Percentiles rank a stretch among this genome's conserved stretches.
These are phyloP conservation scores for Neospermospora avenae DNA, from an alignment of 2,329 filamentous ascomycete genomes.

Conservation along the genomic window DNA sequence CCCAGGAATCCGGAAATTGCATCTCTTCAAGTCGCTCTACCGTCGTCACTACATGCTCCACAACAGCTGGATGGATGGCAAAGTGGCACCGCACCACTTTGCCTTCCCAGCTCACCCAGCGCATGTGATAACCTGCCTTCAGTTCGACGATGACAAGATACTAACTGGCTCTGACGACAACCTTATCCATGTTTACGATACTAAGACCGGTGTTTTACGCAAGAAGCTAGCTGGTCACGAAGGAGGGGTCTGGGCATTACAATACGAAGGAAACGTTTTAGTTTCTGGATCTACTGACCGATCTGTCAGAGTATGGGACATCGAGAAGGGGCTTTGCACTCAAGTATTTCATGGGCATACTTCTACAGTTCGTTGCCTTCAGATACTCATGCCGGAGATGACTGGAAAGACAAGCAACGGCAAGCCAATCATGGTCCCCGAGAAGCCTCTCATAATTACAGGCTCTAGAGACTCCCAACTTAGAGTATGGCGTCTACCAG, in stretches of 20 bases:
- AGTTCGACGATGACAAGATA: constrained; percentile 98
- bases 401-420: constrained; percentile 71
- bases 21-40: constrained; percentile 95
- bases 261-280: constrained; percentile 91
- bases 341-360: constrained; percentile 98
- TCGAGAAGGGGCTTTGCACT: constrained; percentile 85
- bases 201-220: constrained; percentile 82
- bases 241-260: constrained; percentile 94
- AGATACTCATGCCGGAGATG: constrained; percentile 85
- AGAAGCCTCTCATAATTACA: constrained; percentile 94
- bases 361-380: constrained; percentile 91
- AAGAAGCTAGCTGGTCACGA: constrained; percentile 89
- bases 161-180: constrained; percentile 97
- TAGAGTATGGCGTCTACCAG: constrained; percentile 89
- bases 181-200: constrained; percentile 96
- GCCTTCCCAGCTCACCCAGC: constrained; percentile 95
- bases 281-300: constrained; percentile 96
- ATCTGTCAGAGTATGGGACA: constrained; percentile 99
- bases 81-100: constrained; percentile 82
- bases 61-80: constrained; percentile 85
- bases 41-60: constrained; percentile 88
- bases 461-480: constrained; percentile 93
- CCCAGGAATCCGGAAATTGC: constrained; percentile 73
- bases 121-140: constrained; percentile 95
- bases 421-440: constrained; percentile 80